phyloP scores from a whole-genome alignment of 169 alveolate genomes.

The Cardiosporidium cionae region DNA sequence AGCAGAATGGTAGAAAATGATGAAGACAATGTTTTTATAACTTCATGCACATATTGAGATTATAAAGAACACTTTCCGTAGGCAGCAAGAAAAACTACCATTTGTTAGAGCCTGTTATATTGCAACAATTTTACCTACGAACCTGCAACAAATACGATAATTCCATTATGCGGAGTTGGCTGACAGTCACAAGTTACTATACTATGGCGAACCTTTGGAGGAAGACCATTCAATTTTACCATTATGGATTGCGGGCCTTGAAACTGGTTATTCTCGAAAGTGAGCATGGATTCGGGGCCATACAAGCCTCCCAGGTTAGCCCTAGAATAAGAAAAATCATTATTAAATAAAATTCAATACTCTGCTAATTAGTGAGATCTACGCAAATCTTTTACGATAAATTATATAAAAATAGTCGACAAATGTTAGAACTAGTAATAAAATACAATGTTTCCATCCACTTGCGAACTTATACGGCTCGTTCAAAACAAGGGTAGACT shows the following conservation, averaged over 20 bases:
- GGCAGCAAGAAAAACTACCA: not conserved
- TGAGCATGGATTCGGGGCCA: conserved; percentile 62
- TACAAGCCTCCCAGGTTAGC: conserved; percentile 23
- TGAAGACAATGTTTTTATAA: not conserved
- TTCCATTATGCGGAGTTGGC: conserved; percentile 63
- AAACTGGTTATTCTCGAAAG: conserved; percentile 67
- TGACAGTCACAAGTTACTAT: conserved; percentile 61
- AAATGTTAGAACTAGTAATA: not conserved
- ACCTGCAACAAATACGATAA: conserved; percentile 56
- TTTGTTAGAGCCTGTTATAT: not conserved
- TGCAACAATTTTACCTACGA: not conserved
- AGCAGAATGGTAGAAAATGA: not conserved
- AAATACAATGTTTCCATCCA: not conserved
- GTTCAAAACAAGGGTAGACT: not conserved
- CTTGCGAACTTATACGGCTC: not conserved
- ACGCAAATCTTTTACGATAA: not conserved
- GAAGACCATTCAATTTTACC: conserved; percentile 48
- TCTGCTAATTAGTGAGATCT: not conserved
- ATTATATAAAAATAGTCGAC: not conserved
- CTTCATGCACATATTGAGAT: not conserved
- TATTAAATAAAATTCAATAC: not conserved
- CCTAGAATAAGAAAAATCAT: conserved; percentile 3
- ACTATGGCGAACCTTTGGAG: conserved; percentile 41
- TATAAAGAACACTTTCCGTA: not conserved
- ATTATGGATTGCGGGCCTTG: conserved; percentile 62